Conservation (phyloP, 2,329 filamentous ascomycete genomes). For the Cyclaneusma minus region DNA sequence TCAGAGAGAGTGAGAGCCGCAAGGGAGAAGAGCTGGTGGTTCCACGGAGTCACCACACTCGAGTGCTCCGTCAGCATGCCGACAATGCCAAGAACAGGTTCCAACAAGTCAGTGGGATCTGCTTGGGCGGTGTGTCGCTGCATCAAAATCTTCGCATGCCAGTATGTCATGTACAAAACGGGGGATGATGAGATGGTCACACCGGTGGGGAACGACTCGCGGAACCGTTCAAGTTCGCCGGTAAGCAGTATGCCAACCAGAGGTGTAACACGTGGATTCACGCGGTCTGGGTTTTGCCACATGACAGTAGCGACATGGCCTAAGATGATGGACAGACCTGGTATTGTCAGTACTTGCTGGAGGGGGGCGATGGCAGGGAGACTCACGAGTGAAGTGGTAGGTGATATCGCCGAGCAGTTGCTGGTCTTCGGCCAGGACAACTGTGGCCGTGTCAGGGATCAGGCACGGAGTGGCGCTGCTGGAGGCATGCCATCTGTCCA, state of each 20-base stretch:
- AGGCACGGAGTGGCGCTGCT: slow-evolving; percentile 45
- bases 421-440: slow-evolving; percentile 43
- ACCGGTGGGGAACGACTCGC: slow-evolving; percentile 43
- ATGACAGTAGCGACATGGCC: slow-evolving; percentile 35
- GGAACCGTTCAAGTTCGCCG: slow-evolving; percentile 48
- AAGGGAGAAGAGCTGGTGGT: slow-evolving; percentile 50
- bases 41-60: slow-evolving; percentile 43
- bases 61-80: slow-evolving; percentile 39
- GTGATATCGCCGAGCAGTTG: slow-evolving; percentile 44
- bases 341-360: not conserved
- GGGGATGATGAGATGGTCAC: slow-evolving; percentile 35
- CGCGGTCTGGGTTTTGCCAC: slow-evolving; percentile 25
- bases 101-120: slow-evolving; percentile 40
- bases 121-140: slow-evolving; percentile 42
- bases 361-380: not conserved
- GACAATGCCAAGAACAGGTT: slow-evolving; percentile 41
- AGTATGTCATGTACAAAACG: slow-evolving; percentile 51
- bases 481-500: slow-evolving; percentile 62
- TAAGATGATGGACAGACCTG: slow-evolving; percentile 42
- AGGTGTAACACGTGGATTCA: slow-evolving; percentile 23
- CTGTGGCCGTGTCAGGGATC: slow-evolving; percentile 45
- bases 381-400: slow-evolving; percentile 51
- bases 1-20: slow-evolving; percentile 44
- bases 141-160: slow-evolving; percentile 51
- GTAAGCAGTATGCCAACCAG: slow-evolving; percentile 34